These are phyloP conservation scores for Apocynum venetum DNA, from an alignment of 257 asterid species.

Conservation along the genomic window DNA sequence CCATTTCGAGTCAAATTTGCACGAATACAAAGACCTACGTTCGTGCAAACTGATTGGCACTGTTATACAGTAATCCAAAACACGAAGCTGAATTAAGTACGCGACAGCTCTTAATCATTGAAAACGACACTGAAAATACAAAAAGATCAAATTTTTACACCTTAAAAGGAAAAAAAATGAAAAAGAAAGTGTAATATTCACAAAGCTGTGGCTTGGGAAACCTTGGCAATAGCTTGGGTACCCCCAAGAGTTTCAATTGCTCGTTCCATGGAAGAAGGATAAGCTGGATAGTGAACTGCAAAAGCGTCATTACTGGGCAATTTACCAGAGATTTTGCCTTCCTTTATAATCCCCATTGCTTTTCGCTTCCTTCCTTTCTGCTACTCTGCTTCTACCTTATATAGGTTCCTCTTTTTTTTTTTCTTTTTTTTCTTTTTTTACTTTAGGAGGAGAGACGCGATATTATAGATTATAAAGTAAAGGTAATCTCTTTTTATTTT, in stretches of 20 bases:
- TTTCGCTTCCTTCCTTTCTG: background rate
- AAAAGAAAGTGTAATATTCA: too few relatives aligned
- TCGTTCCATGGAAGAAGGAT: conserved; percentile 74
- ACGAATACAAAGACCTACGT: background rate
- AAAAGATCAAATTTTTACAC: background rate
- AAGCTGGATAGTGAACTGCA: conserved; percentile 84
- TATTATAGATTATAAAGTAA: too few relatives aligned
- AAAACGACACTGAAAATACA: background rate
- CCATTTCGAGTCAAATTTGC: background rate
- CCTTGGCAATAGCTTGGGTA: conserved; percentile 60
- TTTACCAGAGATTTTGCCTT: conserved; percentile 67
- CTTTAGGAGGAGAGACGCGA: too few relatives aligned
- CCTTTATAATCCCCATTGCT: conserved; percentile 62
- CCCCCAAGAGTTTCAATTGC: conserved; percentile 94
- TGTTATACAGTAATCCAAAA: background rate
- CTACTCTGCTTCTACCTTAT: background rate
- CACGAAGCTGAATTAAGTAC: background rate
- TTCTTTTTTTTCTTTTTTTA: too few relatives aligned
- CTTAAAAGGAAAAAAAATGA: background rate
- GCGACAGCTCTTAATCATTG: background rate
- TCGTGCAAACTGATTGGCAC: background rate
- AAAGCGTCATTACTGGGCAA: conserved; percentile 50
- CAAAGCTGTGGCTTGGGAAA: conserved; percentile 12
- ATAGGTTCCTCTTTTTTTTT: background rate
- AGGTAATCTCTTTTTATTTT: too few relatives aligned